phyloP scores from a whole-genome alignment of 768 basidiomycete species.

The Saitozyma podzolica region DNA sequence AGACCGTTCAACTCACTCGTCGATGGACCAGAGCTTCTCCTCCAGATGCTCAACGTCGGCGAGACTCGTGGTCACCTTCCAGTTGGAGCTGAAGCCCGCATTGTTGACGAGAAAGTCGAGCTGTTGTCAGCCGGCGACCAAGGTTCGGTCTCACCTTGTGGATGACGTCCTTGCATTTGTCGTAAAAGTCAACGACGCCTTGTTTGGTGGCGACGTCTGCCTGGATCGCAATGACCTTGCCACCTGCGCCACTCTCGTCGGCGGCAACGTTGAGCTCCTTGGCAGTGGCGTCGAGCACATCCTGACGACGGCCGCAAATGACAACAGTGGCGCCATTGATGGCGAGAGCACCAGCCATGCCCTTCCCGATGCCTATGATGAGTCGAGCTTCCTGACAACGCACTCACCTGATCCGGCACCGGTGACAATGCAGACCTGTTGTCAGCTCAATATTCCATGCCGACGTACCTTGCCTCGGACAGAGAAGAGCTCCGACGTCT shows the following conservation, averaged over 20 bases:
- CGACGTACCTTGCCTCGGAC: conserved; percentile 42
- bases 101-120: conserved; percentile 47
- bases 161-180: conserved; percentile 23
- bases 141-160: conserved; percentile 28
- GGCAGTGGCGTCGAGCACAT: conserved; percentile 38
- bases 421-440: conserved; percentile 43
- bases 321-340: conserved; percentile 48
- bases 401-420: conserved; percentile 41
- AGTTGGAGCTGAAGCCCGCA: conserved; percentile 39
- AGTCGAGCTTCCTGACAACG: too few relatives aligned
- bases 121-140: conserved; percentile 6
- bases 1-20: conserved; percentile 31
- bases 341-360: conserved; percentile 41
- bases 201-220: conserved; percentile 44
- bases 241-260: conserved; percentile 15
- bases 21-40: conserved; percentile 42
- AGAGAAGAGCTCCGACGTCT: conserved; percentile 31
- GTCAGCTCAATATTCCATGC: not conserved
- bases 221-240: conserved; percentile 38
- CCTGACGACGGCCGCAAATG: conserved; percentile 44
- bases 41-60: conserved; percentile 27
- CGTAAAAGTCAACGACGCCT: conserved; percentile 35
- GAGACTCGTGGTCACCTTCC: conserved; percentile 17
- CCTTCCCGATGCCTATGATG: conserved; percentile 38
- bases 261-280: conserved; percentile 40